phyloP scores from a whole-genome alignment of 2,329 filamentous ascomycete genomes.

The Trichoderma sp. region DNA sequence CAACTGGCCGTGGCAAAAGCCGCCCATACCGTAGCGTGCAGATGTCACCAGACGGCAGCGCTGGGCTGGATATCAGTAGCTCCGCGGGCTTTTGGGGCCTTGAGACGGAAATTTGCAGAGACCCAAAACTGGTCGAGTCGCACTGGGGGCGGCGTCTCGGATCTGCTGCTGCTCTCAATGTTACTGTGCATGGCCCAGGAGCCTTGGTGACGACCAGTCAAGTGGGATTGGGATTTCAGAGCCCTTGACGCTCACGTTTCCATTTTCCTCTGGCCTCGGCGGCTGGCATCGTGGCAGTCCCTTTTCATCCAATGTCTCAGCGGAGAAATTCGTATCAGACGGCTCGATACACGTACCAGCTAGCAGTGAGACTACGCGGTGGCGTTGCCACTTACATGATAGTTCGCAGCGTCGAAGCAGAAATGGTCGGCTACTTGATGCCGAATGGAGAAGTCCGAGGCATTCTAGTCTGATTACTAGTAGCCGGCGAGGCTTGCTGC shows the following conservation, averaged over 20 bases:
- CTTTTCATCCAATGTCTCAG: neutral
- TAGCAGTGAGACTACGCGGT: neutral
- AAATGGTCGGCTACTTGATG: neutral
- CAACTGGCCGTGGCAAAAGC: neutral
- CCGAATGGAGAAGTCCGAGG: neutral
- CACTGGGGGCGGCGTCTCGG: neutral
- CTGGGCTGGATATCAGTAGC: neutral
- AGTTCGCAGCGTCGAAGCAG: neutral
- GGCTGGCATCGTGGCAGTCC: neutral
- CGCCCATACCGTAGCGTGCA: neutral
- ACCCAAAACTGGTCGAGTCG: neutral
- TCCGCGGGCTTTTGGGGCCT: neutral
- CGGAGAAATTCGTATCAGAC: neutral
- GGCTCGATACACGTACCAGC: neutral
- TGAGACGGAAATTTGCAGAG: neutral
- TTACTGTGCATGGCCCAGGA: neutral
- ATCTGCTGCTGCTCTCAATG: neutral
- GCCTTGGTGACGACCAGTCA: neutral
- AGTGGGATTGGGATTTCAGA: neutral
- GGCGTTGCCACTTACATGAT: neutral
- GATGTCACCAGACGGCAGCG: slow-evolving; percentile 4
- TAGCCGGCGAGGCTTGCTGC: neutral
- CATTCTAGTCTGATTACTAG: neutral
- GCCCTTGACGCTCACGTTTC: neutral
- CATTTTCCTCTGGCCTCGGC: neutral